Evolutionary conservation across 768 basidiomycete species (phyloP).

Genomic region (Pleurotus giganteus): DNA sequence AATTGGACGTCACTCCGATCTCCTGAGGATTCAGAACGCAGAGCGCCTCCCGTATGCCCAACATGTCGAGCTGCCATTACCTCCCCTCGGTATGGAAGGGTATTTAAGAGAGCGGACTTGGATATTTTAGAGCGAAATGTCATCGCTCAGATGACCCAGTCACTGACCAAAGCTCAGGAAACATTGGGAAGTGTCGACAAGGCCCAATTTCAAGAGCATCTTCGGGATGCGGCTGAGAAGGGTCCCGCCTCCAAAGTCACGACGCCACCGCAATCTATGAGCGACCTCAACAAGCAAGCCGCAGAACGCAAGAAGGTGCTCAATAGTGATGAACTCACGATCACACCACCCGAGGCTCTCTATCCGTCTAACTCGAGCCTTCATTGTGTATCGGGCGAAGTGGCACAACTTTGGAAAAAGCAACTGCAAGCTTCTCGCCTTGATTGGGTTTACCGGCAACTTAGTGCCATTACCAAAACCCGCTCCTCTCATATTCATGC

Average conservation of each 20-base stretch:
- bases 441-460: slow-evolving; percentile 36
- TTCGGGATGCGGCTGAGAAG: slow-evolving; percentile 17
- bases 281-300: slow-evolving; percentile 18
- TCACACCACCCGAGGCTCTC: slow-evolving; percentile 21
- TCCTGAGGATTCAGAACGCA: slow-evolving; percentile 33
- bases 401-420: slow-evolving; percentile 37
- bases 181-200: slow-evolving; percentile 19
- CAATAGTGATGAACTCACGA: slow-evolving; percentile 17
- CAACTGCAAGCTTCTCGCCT: slow-evolving; percentile 34
- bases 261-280: slow-evolving; percentile 5
- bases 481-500: slow-evolving; percentile 57
- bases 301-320: slow-evolving; percentile 13
- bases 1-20: slow-evolving; percentile 42
- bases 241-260: slow-evolving; percentile 4
- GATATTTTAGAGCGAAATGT: slow-evolving; percentile 68
- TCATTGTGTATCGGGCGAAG: slow-evolving; percentile 24
- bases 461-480: slow-evolving; percentile 37
- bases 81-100: slow-evolving; percentile 57
- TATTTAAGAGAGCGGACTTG: slow-evolving; percentile 59
- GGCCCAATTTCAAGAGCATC: slow-evolving; percentile 11
- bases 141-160: slow-evolving; percentile 45
- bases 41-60: slow-evolving; percentile 53
- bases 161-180: slow-evolving; percentile 30
- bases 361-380: slow-evolving; percentile 18
- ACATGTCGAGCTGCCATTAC: slow-evolving; percentile 59